Evolutionary conservation across 176 grass and related monocot species (phyloP), one percentile per base, ranked within the genome.

Genomic region (Juncus inflexus): DNA sequence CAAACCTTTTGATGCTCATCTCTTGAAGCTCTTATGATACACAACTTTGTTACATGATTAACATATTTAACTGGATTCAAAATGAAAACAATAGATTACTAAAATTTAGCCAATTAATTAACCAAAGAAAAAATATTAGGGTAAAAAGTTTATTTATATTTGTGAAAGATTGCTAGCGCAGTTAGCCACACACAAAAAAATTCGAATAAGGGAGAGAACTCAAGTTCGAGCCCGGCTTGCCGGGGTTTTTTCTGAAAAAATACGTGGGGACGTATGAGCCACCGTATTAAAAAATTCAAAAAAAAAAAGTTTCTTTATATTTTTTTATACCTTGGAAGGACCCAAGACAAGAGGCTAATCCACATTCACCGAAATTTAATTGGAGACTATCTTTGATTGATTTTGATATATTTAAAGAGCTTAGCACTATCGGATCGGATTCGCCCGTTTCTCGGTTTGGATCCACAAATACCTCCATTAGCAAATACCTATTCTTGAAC

Each of bases 401-500:
- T 74, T 90, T 87, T 42, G 74, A 72, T 57, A 88, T 68, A 66
- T 84, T 96, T 10, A 70, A 78, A 9, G 65, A 58, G 37, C 87
- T 90, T 41, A 96, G 72, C n/a, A 87, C 75, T 69, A 81, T 74
- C 52, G 84, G 69, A 3, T 85, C 69, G 6, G 14, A 4, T 61
- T 67, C 74, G 14, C 70, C 73, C 43, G 37, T 77, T 39, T 77
- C 68, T 54, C 37, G 64, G 54, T 66, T 56, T 9, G 68, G 60
- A 52, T 87, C 76, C 4, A 96, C 60, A 38, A 96, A 85, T 3
- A 81, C 77, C 49, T 96, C 91, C 91, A 96, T 76, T 41, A 90
- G 72, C 83, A 87, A 71, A 55, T 95, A 95, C 61, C 90, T 81
- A 42, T 90, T 95, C 63, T 95, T 95, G 67, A 95, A 95, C 55